phyloP scores from a whole-genome alignment of 2,329 filamentous ascomycete genomes.

The Gremmenia infestans region DNA sequence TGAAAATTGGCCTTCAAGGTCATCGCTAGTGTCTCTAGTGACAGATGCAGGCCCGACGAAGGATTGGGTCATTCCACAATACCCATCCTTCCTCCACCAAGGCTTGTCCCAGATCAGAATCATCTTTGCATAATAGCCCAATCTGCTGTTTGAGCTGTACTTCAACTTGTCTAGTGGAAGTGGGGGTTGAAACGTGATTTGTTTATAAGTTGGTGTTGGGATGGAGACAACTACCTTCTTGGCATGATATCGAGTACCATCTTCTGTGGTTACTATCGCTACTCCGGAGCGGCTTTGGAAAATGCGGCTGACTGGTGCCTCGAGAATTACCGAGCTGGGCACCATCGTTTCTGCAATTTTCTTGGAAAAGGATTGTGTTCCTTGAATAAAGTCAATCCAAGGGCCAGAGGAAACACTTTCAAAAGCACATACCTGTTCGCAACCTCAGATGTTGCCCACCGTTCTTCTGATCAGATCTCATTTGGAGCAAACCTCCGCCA shows the following conservation, averaged over 20 bases:
- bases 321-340: conserved; percentile 10
- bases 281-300: conserved; percentile 1
- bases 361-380: conserved; percentile 15
- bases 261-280: conserved; percentile 1
- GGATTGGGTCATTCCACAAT: conserved; percentile 37
- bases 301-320: conserved; percentile 11
- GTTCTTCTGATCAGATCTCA: conserved; percentile 47
- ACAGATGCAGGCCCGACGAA: conserved; percentile 36
- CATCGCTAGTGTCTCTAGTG: conserved; percentile 40
- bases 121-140: conserved; percentile 44
- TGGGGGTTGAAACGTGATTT: conserved; percentile 42
- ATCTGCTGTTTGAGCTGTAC: conserved; percentile 32
- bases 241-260: conserved; percentile 5
- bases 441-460: conserved; percentile 37
- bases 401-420: neutral
- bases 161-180: conserved; percentile 35
- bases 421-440: conserved; percentile 10
- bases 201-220: conserved; percentile 42
- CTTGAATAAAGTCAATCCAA: neutral
- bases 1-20: conserved; percentile 30
- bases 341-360: conserved; percentile 11
- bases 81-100: conserved; percentile 23
- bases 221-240: conserved; percentile 43
- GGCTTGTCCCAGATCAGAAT: conserved; percentile 14
- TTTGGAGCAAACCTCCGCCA: conserved; percentile 46